These are phyloP conservation scores for Cinnamomum micranthum DNA, from an alignment of 164 flowering plant species.

Conservation along the genomic window DNA sequence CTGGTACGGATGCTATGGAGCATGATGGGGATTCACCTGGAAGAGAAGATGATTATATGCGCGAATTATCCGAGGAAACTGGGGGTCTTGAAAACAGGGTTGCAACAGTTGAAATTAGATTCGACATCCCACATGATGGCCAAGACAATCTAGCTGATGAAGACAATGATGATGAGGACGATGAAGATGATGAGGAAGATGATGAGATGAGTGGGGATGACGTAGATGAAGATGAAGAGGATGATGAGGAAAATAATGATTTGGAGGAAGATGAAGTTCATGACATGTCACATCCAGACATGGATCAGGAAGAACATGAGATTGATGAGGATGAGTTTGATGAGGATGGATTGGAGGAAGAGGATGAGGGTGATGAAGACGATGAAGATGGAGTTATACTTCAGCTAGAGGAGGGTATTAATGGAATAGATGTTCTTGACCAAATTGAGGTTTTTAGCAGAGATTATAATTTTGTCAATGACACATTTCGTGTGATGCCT, in stretches of 20 bases:
- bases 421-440: conserved; percentile 90
- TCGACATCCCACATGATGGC: conserved; percentile 61
- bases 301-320: conserved; percentile 96
- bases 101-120: conserved; percentile 56
- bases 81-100: conserved; percentile 67
- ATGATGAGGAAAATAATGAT: conserved; percentile 81
- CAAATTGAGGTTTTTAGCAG: conserved; percentile 95
- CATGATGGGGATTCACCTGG: conserved; percentile 77
- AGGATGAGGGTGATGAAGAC: conserved; percentile 94
- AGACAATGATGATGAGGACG: conserved; percentile 45
- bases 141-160: conserved; percentile 58
- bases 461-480: conserved; percentile 67
- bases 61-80: conserved; percentile 65
- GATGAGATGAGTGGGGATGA: conserved; percentile 76
- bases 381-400: conserved; percentile 90
- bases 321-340: conserved; percentile 95
- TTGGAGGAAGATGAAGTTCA: conserved; percentile 79
- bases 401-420: conserved; percentile 81
- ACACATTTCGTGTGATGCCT: conserved; percentile 91
- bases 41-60: conserved; percentile 85
- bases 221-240: conserved; percentile 67
- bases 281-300: conserved; percentile 81
- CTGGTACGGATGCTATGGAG: conserved; percentile 92
- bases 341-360: conserved; percentile 91
- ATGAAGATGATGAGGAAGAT: conserved; percentile 31